Base-by-base conservation (phyloP, 2,329 filamentous ascomycete species). In the Nigrospora osmanthi region DNA sequence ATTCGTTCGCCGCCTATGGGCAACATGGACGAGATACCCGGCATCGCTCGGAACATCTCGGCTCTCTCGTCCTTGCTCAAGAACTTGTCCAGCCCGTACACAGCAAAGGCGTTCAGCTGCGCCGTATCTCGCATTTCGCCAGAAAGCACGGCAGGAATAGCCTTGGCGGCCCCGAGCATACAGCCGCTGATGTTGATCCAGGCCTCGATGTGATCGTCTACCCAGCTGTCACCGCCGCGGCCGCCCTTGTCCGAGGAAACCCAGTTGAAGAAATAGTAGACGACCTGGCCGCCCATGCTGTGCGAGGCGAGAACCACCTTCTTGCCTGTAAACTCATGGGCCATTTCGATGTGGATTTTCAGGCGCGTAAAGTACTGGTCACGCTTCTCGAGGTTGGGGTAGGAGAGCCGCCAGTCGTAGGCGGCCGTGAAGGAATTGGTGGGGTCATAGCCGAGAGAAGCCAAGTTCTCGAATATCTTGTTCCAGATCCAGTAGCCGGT, bases 101-200 rank as follows among this genome's bases (percentile, higher is more conserved):
- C 91, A 10, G 93, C 93, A 62, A 97, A 95, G 2, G 91, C 81
- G 57, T 97, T 97, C 17, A 98, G 78, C 64, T 97, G 93, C 1
- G 91, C 93, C 0, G 93, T 98, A 59, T 98, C 93, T 53, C 91
- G 89, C 93, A 98, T 98, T 65, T 98, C 93, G 30, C 93, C 93
- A 0, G 90, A 96, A 2, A 98, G 72, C 0, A 97, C 79, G 0
- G 93, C 91, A 0, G 93, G 87, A 33, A 97, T 69, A 47, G 87
- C 91, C 68, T 98, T 98, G 47, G 89, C 74, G 2, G 93, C 89
- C 13, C 93, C 93, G 6, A 98, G 81, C 91, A 98, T 96, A 65
- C 91, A 98, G 6, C 93, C 93, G 53, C 87, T 93, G 57, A 98
- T 89, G 62, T 98, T 98, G 70, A 98, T 94, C 90, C 94, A 98